Evolutionary conservation across 2,329 filamentous ascomycete species (phyloP).

Genomic region (Thielaviopsis ethacetica): DNA sequence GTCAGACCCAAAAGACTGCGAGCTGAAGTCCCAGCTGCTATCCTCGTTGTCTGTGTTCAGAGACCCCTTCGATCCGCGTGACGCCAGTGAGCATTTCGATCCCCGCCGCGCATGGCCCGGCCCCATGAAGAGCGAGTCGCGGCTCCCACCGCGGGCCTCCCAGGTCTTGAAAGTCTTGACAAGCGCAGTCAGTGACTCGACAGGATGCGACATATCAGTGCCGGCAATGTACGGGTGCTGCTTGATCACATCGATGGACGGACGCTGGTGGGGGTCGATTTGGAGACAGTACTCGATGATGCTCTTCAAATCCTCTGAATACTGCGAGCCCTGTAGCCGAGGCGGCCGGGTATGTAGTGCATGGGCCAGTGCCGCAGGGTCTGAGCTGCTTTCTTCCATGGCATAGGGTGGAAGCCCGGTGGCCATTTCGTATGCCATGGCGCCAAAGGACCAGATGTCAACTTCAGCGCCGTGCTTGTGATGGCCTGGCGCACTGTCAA

Average conservation of each 20-base stretch:
- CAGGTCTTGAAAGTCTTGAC: conserved; percentile 59
- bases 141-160: conserved; percentile 57
- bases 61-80: conserved; percentile 37
- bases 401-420: conserved; percentile 58
- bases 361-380: conserved; percentile 25
- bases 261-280: conserved; percentile 50
- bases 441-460: conserved; percentile 76
- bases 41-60: neutral
- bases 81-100: conserved; percentile 4
- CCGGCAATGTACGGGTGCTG: conserved; percentile 52
- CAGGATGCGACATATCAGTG: conserved; percentile 46
- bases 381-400: conserved; percentile 28
- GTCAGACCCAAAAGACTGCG: neutral
- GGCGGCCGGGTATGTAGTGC: conserved; percentile 47
- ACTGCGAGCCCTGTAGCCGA: conserved; percentile 53
- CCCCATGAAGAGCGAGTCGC: conserved; percentile 41
- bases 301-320: conserved; percentile 50
- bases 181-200: conserved; percentile 43
- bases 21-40: conserved; percentile 9
- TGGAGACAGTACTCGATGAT: conserved; percentile 60
- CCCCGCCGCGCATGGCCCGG: conserved; percentile 1
- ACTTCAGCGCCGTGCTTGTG: conserved; percentile 47
- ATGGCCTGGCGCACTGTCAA: conserved; percentile 31
- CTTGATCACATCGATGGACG: conserved; percentile 52
- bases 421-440: conserved; percentile 66